Evolutionary conservation across 2,329 filamentous ascomycete species (phyloP), one percentile per base, ranked within the genome.

Genomic region (Aphanoascus verrucosus): DNA sequence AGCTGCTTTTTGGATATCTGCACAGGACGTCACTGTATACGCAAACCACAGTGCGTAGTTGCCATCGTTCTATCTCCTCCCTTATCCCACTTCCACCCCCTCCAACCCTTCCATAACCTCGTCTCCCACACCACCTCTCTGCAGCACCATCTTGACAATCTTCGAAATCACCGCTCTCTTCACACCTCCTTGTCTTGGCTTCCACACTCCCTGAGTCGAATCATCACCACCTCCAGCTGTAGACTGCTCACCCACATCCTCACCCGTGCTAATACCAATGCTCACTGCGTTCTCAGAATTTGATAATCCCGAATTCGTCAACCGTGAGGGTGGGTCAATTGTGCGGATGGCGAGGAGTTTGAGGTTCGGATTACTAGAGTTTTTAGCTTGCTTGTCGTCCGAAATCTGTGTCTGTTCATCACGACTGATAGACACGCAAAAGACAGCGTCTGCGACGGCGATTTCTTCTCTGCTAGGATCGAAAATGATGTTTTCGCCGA

Each of bases 381-480:
- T 67, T 1, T 74, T 60, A 61, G 59, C 65, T 50, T 49, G 56
- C n/a, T 63, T 64, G 49, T 77, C 72, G 32, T 73, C 63, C 5
- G 42, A 35, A 8, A 9, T n/a, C 38, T 15, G 14, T 41, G 42
- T 19, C 32, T 52, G 19, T 3, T 76, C 72, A 15, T 58, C 54
- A 17, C 66, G 63, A 3, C 81, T 81, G 34, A 94, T 78, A 0
- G 89, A 94, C 4, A 97, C 80, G 1, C 91, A 93, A 44, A 97
- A 75, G 2, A 93, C 87, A 11, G 84, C 82, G 64, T 97, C 91
- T 1, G 93, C 93, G 3, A 97, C 91, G 1, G 89, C 87, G 14
- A 98, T 82, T 69, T 98, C 93, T 67, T 96, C 90, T 60, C 84
- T 83, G 50, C 82, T 85, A 0, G 93, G 91, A 67, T 98, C 93